Conservation (phyloP, 1,139 yeast species). For the Candida tetrigidarum region DNA sequence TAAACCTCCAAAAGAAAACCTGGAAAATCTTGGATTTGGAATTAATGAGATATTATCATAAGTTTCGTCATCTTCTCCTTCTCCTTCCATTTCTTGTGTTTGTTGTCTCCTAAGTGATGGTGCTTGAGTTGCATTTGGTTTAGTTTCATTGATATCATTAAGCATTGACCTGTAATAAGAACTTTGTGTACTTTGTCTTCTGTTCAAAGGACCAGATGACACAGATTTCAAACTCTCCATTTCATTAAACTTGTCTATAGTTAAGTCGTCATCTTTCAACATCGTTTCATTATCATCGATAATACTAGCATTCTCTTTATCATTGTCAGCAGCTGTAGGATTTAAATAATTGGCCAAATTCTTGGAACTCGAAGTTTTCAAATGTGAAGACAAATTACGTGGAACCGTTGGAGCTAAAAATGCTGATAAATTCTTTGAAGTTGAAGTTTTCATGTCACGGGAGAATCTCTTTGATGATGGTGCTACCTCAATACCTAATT, state of each 20-base stretch:
- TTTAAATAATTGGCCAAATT: slow-evolving; percentile 36
- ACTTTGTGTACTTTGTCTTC: slow-evolving; percentile 15
- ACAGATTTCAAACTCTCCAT: slow-evolving; percentile 10
- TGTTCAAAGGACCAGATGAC: slow-evolving; percentile 11
- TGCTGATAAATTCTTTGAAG: slow-evolving; percentile 46
- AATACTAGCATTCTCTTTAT: slow-evolving; percentile 5
- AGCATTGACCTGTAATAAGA: slow-evolving; percentile 28
- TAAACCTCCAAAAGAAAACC: slow-evolving; percentile 48
- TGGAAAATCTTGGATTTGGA: slow-evolving; percentile 51
- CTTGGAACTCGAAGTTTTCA: slow-evolving; percentile 51
- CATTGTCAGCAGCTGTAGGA: slow-evolving; percentile 6
- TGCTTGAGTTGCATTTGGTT: slow-evolving; percentile 10
- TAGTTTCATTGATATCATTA: slow-evolving; percentile 28
- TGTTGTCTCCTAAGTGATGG: not conserved
- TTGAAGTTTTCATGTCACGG: slow-evolving; percentile 43
- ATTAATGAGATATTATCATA: slow-evolving; percentile 24
- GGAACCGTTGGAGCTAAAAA: slow-evolving; percentile 19
- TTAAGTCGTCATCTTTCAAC: slow-evolving; percentile 4
- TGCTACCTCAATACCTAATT: slow-evolving; percentile 46
- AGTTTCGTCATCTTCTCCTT: slow-evolving; percentile 9
- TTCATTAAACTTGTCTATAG: slow-evolving; percentile 16
- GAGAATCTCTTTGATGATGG: slow-evolving; percentile 29
- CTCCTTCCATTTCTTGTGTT: slow-evolving; percentile 6
- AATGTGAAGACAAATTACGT: slow-evolving; percentile 18
- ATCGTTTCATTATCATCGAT: slow-evolving; percentile 6